These are phyloP conservation scores for Coniella lustricola DNA, from an alignment of 2,329 filamentous ascomycete species.

Conservation along the genomic window DNA sequence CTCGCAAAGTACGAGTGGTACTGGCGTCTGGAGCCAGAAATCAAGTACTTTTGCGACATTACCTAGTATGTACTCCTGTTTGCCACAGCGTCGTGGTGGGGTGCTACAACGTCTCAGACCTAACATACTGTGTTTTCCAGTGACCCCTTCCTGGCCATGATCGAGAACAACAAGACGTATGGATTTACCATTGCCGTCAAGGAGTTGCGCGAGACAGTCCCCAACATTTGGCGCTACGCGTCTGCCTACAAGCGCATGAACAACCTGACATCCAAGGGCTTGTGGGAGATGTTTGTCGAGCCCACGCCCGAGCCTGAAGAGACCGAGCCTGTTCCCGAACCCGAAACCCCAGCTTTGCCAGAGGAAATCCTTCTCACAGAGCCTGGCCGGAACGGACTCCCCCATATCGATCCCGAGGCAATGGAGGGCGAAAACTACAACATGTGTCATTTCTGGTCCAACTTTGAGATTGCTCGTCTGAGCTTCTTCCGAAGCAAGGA, in stretches of 20 bases:
- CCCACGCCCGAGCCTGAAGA: constrained; percentile 54
- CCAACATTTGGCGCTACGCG: constrained; percentile 98
- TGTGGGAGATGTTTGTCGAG: constrained; percentile 99
- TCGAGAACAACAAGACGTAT: constrained; percentile 90
- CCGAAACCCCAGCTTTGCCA: constrained; percentile 61
- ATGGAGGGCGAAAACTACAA: constrained; percentile 99
- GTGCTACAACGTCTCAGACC: not conserved
- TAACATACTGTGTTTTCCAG: constrained; percentile 33
- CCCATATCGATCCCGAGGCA: constrained; percentile 78
- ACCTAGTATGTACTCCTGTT: constrained; percentile 64
- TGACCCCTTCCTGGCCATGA: constrained; percentile 95
- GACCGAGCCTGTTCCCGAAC: constrained; percentile 50
- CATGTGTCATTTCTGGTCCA: constrained; percentile 99
- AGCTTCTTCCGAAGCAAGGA: constrained; percentile 96
- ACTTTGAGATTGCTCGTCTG: constrained; percentile 93
- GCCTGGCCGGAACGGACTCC: constrained; percentile 61
- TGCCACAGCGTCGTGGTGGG: not conserved
- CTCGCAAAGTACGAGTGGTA: constrained; percentile 99
- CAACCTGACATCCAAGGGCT: constrained; percentile 80
- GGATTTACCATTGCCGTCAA: constrained; percentile 99
- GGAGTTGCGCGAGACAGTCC: constrained; percentile 93
- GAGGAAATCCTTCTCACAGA: constrained; percentile 77
- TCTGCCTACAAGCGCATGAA: constrained; percentile 92
- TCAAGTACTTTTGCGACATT: constrained; percentile 99
- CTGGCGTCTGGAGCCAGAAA: constrained; percentile 97